Evolutionary conservation across 345 rosid species (phyloP).

Genomic region (Pugionium cornutum): DNA sequence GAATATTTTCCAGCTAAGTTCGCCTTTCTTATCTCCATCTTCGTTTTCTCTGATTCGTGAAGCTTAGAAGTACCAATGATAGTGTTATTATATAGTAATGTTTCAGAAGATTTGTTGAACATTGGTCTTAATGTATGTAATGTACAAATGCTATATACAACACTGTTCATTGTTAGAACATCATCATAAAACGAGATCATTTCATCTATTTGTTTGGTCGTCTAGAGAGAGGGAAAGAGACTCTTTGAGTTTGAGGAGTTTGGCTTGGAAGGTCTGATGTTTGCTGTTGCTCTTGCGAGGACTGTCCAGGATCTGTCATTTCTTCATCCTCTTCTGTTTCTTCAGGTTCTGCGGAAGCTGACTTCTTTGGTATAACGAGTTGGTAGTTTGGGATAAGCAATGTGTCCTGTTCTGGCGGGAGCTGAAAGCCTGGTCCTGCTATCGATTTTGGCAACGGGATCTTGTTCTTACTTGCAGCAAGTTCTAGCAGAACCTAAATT

Average conservation of each 20-base stretch:
- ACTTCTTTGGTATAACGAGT: slow-evolving; percentile 63
- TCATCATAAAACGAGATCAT: too few relatives aligned
- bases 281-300: slow-evolving; percentile 53
- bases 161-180: too few relatives aligned
- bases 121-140: too few relatives aligned
- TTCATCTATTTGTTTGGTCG: slow-evolving; percentile 44
- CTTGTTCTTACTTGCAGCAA: slow-evolving; percentile 83
- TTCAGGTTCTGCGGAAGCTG: slow-evolving; percentile 55
- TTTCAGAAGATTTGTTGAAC: too few relatives aligned
- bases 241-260: slow-evolving; percentile 61
- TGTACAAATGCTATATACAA: too few relatives aligned
- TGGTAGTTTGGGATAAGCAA: slow-evolving; percentile 82
- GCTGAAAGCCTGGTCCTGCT: slow-evolving; percentile 67
- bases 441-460: slow-evolving; percentile 79
- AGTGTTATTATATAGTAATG: too few relatives aligned
- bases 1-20: too few relatives aligned
- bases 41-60: too few relatives aligned
- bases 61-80: too few relatives aligned
- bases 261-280: slow-evolving; percentile 46
- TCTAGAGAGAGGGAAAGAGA: slow-evolving; percentile 71
- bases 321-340: slow-evolving; percentile 84
- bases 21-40: too few relatives aligned
- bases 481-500: slow-evolving; percentile 62
- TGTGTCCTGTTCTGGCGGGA: slow-evolving; percentile 85
- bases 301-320: slow-evolving; percentile 49